These are phyloP conservation scores for Phytophthora nicotianae DNA, from an alignment of 352 stramenopile species.

Conservation along the genomic window DNA sequence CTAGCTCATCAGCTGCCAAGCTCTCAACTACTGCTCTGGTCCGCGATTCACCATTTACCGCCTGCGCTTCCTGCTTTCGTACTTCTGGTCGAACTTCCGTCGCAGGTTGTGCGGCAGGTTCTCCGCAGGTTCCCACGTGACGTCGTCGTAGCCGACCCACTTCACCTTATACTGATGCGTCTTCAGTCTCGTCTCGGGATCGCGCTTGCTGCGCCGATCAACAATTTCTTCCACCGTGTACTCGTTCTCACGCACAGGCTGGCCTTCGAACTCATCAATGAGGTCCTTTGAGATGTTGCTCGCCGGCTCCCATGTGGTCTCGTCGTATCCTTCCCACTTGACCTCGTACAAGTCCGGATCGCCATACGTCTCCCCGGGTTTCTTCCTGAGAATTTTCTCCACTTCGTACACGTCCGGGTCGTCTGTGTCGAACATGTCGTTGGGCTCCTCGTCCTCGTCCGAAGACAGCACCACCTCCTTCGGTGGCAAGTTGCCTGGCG, in stretches of 20 bases:
- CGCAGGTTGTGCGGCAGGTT: constrained; percentile 82
- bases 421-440: constrained; percentile 79
- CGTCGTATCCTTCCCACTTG: constrained; percentile 84
- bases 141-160: constrained; percentile 84
- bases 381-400: constrained; percentile 72
- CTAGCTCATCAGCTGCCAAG: neutral
- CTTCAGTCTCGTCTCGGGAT: constrained; percentile 71
- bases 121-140: constrained; percentile 78
- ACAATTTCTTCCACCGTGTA: constrained; percentile 79
- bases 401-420: constrained; percentile 87
- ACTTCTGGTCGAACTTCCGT: constrained; percentile 82
- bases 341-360: constrained; percentile 77
- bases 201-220: constrained; percentile 68
- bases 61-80: constrained; percentile 51
- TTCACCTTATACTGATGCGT: constrained; percentile 86
- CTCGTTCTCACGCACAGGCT: constrained; percentile 75
- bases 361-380: constrained; percentile 46
- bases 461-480: constrained; percentile 69
- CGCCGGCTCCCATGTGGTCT: constrained; percentile 79
- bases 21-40: neutral
- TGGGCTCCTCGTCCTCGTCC: constrained; percentile 74
- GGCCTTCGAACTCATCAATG: constrained; percentile 79
- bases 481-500: constrained; percentile 57
- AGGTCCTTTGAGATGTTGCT: constrained; percentile 81
- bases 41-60: neutral